Evolutionary conservation across 768 basidiomycete species (phyloP).

Genomic region (Lactarius vividus): DNA sequence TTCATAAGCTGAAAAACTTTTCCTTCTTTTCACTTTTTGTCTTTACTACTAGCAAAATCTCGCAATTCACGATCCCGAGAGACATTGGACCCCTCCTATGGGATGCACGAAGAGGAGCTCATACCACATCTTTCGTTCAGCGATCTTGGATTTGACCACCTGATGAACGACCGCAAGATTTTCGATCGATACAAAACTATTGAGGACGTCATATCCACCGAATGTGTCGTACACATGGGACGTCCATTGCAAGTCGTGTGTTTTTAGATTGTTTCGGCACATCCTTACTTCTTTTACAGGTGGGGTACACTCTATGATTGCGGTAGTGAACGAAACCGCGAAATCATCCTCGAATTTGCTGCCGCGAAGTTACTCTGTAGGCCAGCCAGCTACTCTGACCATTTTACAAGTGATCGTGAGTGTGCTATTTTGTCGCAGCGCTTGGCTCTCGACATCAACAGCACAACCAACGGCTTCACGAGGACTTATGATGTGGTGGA

Average conservation of each 20-base stretch:
- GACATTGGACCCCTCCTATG: no score
- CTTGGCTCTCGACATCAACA: neutral
- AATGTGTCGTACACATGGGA: neutral
- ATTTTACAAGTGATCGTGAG: neutral
- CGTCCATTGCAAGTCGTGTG: neutral
- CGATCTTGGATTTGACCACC: neutral
- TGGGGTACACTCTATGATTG: neutral
- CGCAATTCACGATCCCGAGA: neutral
- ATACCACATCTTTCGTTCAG: no score
- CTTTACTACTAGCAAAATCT: neutral
- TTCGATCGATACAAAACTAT: neutral
- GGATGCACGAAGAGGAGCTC: no score
- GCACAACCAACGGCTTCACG: neutral
- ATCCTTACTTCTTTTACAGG: neutral
- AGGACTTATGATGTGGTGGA: no score
- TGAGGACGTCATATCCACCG: neutral
- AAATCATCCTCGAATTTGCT: neutral
- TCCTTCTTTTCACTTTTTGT: neutral
- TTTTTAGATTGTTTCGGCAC: neutral
- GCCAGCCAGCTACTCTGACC: accelerated
- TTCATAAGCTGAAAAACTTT: neutral
- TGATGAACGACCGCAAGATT: neutral
- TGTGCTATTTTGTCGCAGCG: neutral
- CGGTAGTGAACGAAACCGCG: no score
- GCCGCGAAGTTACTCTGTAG: no score